These are phyloP conservation scores for Pyracantha coccinea DNA, from an alignment of 331 rosid genomes.

Conservation along the genomic window DNA sequence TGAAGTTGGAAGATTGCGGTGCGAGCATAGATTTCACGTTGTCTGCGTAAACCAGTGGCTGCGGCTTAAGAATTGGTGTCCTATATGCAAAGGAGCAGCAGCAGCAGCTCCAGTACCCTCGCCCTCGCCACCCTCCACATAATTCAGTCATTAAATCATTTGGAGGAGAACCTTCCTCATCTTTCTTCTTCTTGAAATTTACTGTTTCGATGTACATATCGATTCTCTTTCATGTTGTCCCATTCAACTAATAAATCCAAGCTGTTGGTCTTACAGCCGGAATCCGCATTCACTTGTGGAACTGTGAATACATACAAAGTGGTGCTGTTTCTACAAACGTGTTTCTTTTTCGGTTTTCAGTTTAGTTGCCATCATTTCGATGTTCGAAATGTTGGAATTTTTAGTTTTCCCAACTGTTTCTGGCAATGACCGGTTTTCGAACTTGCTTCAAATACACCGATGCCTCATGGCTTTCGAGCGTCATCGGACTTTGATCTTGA, in stretches of 20 bases:
- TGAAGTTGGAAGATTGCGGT: conserved; percentile 61
- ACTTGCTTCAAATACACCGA: not conserved
- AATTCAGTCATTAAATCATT: conserved; percentile 16
- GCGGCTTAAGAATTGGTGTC: conserved; percentile 95
- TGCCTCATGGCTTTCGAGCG: no score
- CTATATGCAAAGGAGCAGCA: conserved; percentile 79
- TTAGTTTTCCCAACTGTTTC: not conserved
- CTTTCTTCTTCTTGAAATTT: conserved; percentile 13
- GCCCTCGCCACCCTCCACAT: conserved; percentile 31
- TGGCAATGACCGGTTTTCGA: not conserved
- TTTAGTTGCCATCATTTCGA: not conserved
- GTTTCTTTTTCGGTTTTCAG: not conserved
- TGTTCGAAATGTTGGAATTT: not conserved
- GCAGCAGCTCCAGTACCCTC: conserved; percentile 33
- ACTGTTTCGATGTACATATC: conserved; percentile 37
- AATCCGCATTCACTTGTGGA: conserved; percentile 16
- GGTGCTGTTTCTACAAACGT: conserved; percentile 4
- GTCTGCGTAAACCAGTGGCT: conserved; percentile 86
- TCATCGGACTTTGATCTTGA: not conserved
- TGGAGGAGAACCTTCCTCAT: conserved; percentile 14
- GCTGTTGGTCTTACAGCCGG: conserved; percentile 26
- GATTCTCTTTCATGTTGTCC: conserved; percentile 23
- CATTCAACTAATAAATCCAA: conserved; percentile 50
- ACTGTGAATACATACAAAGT: conserved; percentile 34
- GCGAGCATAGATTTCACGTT: conserved; percentile 73